Conservation (phyloP, 176 grass and related monocot genomes). For the Leersia perrieri region DNA sequence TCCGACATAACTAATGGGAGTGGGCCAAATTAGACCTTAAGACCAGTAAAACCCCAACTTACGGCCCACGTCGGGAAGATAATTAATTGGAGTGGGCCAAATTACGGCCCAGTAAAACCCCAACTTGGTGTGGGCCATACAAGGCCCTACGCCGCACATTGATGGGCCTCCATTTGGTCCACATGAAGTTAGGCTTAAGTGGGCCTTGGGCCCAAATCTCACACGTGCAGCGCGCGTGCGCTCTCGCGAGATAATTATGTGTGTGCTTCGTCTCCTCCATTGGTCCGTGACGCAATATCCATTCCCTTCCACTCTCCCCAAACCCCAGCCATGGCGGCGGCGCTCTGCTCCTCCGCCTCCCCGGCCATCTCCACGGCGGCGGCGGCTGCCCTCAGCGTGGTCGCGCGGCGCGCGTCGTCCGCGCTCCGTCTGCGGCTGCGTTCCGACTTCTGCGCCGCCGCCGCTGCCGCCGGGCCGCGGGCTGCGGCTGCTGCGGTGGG, state of each 20-base stretch:
- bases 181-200: too few relatives aligned
- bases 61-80: too few relatives aligned
- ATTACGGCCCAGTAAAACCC: too few relatives aligned
- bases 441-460: slow-evolving; percentile 13
- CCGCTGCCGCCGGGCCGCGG: not conserved
- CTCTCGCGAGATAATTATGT: slow-evolving; percentile 16
- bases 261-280: not conserved
- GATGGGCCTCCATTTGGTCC: too few relatives aligned
- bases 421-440: slow-evolving; percentile 37
- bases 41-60: too few relatives aligned
- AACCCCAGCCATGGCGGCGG: slow-evolving; percentile 48
- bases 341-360: slow-evolving; percentile 46
- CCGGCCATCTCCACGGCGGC: slow-evolving; percentile 39
- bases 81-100: too few relatives aligned
- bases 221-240: not conserved
- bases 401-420: slow-evolving; percentile 29
- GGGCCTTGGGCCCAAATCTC: not conserved
- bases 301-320: not conserved
- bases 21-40: too few relatives aligned
- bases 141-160: too few relatives aligned
- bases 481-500: not conserved
- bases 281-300: slow-evolving; percentile 20
- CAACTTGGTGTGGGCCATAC: too few relatives aligned
- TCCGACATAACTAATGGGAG: too few relatives aligned
- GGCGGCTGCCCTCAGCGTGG: slow-evolving; percentile 41